Evolutionary conservation across 768 basidiomycete genomes (phyloP).

Genomic region (Mycena venus): DNA sequence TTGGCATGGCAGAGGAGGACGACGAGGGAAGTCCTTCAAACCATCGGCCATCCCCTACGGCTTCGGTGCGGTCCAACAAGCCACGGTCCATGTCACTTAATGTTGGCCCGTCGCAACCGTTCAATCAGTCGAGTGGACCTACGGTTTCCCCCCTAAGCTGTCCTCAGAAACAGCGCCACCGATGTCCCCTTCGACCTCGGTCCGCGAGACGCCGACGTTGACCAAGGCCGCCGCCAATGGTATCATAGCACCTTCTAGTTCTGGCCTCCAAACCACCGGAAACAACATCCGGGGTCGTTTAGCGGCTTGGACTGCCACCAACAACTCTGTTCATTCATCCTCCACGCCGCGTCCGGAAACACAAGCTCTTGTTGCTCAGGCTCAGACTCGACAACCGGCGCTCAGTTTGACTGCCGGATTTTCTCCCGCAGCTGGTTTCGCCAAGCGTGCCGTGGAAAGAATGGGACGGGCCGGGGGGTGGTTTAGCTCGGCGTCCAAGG

Average conservation of each 20-base stretch:
- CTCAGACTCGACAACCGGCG: conserved; percentile 68
- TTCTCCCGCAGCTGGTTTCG: conserved; percentile 80
- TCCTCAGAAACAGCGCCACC: conserved; percentile 38
- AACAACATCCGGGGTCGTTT: conserved; percentile 62
- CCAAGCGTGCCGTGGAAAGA: conserved; percentile 83
- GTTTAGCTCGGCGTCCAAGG: conserved; percentile 54
- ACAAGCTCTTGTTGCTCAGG: conserved; percentile 40
- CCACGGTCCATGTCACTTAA: conserved; percentile 78
- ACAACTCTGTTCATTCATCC: conserved; percentile 30
- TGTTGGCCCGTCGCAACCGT: conserved; percentile 53
- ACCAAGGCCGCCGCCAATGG: conserved; percentile 57
- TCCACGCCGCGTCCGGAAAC: conserved; percentile 31
- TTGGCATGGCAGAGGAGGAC: conserved; percentile 75
- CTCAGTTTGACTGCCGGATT: conserved; percentile 79
- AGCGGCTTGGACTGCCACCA: conserved; percentile 60
- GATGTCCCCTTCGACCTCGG: conserved; percentile 39
- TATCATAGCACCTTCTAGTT: conserved; percentile 54
- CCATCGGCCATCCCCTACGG: conserved; percentile 54
- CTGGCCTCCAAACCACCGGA: conserved; percentile 49
- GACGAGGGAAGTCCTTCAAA: conserved; percentile 46
- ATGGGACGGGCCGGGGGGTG: conserved; percentile 77
- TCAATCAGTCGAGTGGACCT: conserved; percentile 48
- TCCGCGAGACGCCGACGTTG: conserved; percentile 56
- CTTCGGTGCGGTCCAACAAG: conserved; percentile 63
- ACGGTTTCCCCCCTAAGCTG: conserved; percentile 53